These are phyloP conservation scores for Fragilaria crotonensis DNA, from an alignment of 108 stramenopile species.

Conservation along the genomic window DNA sequence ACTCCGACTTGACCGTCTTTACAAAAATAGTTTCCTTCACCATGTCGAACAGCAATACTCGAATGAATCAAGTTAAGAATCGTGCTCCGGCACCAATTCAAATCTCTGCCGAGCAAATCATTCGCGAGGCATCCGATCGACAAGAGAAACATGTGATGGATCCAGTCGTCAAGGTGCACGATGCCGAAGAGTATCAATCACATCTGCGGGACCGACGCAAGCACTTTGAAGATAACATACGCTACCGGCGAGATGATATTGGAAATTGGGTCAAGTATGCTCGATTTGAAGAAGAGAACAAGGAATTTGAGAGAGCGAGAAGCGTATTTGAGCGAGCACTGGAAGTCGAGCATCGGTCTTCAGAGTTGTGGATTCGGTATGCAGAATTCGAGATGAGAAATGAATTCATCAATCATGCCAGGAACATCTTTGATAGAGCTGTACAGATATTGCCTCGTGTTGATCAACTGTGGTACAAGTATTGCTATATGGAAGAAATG, in stretches of 20 bases:
- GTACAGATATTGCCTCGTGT: conserved; percentile 91
- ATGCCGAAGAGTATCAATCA: conserved; percentile 95
- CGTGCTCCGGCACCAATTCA: conserved; percentile 99
- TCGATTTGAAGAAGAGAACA: conserved; percentile 95
- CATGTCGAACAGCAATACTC: too few relatives aligned
- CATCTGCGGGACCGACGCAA: conserved; percentile 89
- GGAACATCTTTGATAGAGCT: conserved; percentile 97
- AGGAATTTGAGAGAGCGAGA: conserved; percentile 95
- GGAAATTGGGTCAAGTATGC: conserved; percentile 99
- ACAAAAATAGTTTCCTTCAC: too few relatives aligned
- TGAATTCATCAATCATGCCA: conserved; percentile 96
- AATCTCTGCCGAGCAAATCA: conserved; percentile 98
- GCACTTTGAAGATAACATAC: conserved; percentile 93
- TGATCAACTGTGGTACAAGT: conserved; percentile 99
- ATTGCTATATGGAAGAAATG: conserved; percentile 98
- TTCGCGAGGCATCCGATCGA: conserved; percentile 94
- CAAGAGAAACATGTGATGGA: conserved; percentile 72
- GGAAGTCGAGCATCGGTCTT: conserved; percentile 88
- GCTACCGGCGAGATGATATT: conserved; percentile 90
- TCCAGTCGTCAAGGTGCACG: conserved; percentile 87
- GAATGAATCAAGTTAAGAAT: conserved; percentile 97
- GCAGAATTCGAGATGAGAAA: conserved; percentile 98
- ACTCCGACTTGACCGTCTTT: too few relatives aligned
- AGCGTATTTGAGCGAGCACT: conserved; percentile 95
- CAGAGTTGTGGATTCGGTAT: conserved; percentile 93